Conservation (phyloP, 768 basidiomycete species). For the Naganishia vaughanmartiniae region DNA sequence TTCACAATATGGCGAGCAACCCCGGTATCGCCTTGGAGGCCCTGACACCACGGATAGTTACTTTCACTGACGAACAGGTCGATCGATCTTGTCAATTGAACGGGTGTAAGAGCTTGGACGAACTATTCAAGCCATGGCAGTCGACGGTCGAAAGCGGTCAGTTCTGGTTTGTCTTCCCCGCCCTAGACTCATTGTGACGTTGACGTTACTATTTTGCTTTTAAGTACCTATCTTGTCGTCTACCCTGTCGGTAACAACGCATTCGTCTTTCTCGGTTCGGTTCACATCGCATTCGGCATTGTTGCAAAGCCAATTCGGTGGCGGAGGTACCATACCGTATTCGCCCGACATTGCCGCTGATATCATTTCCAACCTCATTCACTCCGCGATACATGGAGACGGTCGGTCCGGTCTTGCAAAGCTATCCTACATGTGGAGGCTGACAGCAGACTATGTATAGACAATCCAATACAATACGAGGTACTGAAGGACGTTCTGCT, state of each 20-base stretch:
- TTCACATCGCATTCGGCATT: constrained; percentile 38
- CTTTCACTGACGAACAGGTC: constrained; percentile 49
- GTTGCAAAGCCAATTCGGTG: constrained; percentile 26
- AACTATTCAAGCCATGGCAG: constrained; percentile 51
- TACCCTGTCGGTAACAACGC: constrained; percentile 45
- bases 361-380: constrained; percentile 44
- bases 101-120: constrained; percentile 49
- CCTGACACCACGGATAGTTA: constrained; percentile 47
- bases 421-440: neutral
- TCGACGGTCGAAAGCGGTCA: constrained; percentile 47
- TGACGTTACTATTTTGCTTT: neutral
- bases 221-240: constrained; percentile 49
- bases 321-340: constrained; percentile 30
- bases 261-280: constrained; percentile 47
- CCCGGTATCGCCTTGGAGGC: constrained; percentile 39
- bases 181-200: neutral
- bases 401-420: neutral
- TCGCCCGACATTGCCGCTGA: constrained; percentile 47
- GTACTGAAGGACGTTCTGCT: constrained; percentile 45
- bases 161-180: neutral
- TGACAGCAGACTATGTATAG: constrained; percentile 25
- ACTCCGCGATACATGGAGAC: constrained; percentile 39
- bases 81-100: constrained; percentile 45
- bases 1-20: neutral
- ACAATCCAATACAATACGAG: constrained; percentile 47